Evolutionary conservation across 2,329 filamentous ascomycete genomes (phyloP).

Genomic region (Endoconidiophora polonica): DNA sequence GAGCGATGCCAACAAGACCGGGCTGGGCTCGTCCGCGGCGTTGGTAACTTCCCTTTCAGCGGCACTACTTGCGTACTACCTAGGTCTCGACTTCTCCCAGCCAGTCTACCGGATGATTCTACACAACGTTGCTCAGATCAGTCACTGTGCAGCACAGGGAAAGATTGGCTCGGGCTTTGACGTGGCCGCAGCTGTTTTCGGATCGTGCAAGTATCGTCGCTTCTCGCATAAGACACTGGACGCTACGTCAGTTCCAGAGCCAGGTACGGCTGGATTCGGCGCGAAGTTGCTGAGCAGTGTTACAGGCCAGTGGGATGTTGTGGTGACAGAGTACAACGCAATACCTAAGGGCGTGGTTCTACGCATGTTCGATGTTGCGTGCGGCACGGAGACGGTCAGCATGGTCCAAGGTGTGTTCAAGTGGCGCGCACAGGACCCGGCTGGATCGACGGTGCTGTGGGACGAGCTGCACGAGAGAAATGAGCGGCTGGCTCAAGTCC

Average conservation of each 20-base stretch:
- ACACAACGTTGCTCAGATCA: constrained; percentile 86
- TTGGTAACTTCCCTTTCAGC: constrained; percentile 78
- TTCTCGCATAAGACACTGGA: constrained; percentile 65
- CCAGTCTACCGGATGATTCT: constrained; percentile 34
- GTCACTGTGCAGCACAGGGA: constrained; percentile 89
- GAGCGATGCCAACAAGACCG: constrained; percentile 76
- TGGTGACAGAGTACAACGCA: constrained; percentile 38
- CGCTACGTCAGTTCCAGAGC: constrained; percentile 41
- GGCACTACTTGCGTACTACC: constrained; percentile 60
- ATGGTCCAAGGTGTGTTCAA: constrained; percentile 88
- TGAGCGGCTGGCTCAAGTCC: constrained; percentile 46
- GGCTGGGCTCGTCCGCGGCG: constrained; percentile 84
- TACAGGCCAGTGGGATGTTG: constrained; percentile 55
- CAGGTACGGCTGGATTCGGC: constrained; percentile 50
- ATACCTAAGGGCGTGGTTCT: constrained; percentile 60
- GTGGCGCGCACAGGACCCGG: constrained; percentile 54
- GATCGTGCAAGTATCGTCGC: constrained; percentile 78
- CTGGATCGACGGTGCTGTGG: constrained; percentile 51
- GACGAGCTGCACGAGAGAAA: constrained; percentile 57
- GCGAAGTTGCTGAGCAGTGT: constrained; percentile 48
- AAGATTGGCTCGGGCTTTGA: constrained; percentile 96
- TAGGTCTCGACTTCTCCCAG: constrained; percentile 26
- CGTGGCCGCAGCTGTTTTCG: constrained; percentile 81
- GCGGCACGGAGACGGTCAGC: constrained; percentile 77
- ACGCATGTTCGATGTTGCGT: constrained; percentile 92